These are phyloP conservation scores for Myriangium duriaei DNA, from an alignment of 2,329 filamentous ascomycete species.

Conservation along the genomic window DNA sequence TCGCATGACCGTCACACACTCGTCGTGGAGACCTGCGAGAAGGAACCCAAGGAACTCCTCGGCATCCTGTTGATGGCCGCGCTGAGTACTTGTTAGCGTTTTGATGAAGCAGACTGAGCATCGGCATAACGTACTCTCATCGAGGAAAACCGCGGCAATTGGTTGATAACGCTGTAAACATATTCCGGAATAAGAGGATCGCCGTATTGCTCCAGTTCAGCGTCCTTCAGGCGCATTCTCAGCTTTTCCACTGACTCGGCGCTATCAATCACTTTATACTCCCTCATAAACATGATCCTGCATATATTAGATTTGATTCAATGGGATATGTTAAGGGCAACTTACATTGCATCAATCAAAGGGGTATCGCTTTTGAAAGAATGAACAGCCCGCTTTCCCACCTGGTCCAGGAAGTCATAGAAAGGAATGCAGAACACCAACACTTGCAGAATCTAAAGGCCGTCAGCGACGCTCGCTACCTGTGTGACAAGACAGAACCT, in stretches of 20 bases:
- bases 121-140: slow-evolving; percentile 58
- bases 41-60: slow-evolving; percentile 94
- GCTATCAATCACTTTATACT: slow-evolving; percentile 79
- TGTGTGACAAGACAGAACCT: slow-evolving; percentile 27
- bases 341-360: slow-evolving; percentile 83
- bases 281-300: slow-evolving; percentile 90
- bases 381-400: slow-evolving; percentile 70
- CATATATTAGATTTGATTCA: slow-evolving; percentile 9
- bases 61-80: slow-evolving; percentile 93
- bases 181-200: slow-evolving; percentile 88
- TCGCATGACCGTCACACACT: slow-evolving; percentile 69
- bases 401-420: slow-evolving; percentile 81
- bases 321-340: slow-evolving; percentile 14
- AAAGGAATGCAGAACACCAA: slow-evolving; percentile 89
- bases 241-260: slow-evolving; percentile 62
- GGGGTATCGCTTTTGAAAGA: slow-evolving; percentile 94
- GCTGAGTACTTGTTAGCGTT: slow-evolving; percentile 39
- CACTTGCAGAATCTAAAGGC: slow-evolving; percentile 72
- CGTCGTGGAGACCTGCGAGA: slow-evolving; percentile 83
- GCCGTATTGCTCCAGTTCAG: slow-evolving; percentile 79
- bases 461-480: too few species aligned
- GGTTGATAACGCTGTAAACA: slow-evolving; percentile 84
- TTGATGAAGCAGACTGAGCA: slow-evolving; percentile 8
- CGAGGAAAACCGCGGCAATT: slow-evolving; percentile 74
- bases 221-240: slow-evolving; percentile 59